These are phyloP conservation scores for Phylloporus scabripes DNA, from an alignment of 768 basidiomycete species.

Conservation along the genomic window DNA sequence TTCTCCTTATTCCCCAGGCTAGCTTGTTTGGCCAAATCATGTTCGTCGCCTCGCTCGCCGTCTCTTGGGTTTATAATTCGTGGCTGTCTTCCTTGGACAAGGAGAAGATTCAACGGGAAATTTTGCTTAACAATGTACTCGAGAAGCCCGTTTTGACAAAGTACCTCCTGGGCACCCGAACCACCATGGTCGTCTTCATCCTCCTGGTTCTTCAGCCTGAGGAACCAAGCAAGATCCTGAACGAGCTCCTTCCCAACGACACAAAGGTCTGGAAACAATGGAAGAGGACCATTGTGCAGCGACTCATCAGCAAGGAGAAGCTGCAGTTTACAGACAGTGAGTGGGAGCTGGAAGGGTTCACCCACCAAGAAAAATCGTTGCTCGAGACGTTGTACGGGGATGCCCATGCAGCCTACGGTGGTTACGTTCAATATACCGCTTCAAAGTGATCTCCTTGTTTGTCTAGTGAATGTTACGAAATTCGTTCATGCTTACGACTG, in stretches of 20 bases:
- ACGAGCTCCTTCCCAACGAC: slow-evolving; percentile 26
- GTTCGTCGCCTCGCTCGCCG: slow-evolving; percentile 30
- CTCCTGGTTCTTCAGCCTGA: slow-evolving; percentile 20
- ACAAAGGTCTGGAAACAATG: slow-evolving; percentile 28
- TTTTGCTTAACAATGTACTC: slow-evolving; percentile 24
- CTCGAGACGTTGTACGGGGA: slow-evolving; percentile 23
- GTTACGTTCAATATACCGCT: slow-evolving; percentile 10
- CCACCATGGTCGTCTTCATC: slow-evolving; percentile 21
- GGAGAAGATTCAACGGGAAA: slow-evolving; percentile 23
- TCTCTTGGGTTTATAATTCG: slow-evolving; percentile 34
- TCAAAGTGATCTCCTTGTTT: slow-evolving; percentile 3
- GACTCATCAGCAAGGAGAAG: slow-evolving; percentile 15
- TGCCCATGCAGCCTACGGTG: slow-evolving; percentile 23
- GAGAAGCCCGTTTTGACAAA: slow-evolving; percentile 19
- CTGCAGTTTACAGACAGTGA: slow-evolving; percentile 20
- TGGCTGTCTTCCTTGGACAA: slow-evolving; percentile 36
- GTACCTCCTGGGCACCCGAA: slow-evolving; percentile 24
- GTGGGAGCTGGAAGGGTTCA: slow-evolving; percentile 19
- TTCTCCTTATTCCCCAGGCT: slow-evolving; percentile 32
- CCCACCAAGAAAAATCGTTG: slow-evolving; percentile 12
- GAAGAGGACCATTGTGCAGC: slow-evolving; percentile 17
- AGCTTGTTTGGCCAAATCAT: slow-evolving; percentile 32
- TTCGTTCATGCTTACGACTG: neutral
- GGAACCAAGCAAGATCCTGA: slow-evolving; percentile 16
- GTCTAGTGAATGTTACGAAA: neutral